Base-by-base conservation (phyloP, 805 yeast species). In the Saccharomycopsis synnaedendra region DNA sequence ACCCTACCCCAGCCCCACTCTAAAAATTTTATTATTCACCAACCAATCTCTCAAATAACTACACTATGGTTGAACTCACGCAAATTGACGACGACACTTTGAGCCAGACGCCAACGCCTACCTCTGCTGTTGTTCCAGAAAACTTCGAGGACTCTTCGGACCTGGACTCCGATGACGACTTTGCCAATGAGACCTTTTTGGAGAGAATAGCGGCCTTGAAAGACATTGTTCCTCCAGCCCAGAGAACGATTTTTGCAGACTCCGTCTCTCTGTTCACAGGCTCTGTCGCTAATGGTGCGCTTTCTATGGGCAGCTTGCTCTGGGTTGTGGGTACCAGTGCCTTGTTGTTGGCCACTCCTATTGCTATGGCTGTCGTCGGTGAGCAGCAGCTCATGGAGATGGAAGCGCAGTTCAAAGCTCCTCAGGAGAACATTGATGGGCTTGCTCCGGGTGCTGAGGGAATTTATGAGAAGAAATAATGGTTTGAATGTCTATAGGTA, bases 371-470 rank as follows among this genome's bases (percentile, higher is more conserved):
- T 46, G 85, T 93, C 58, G 73, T 93, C 59, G 80, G 88, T 52
- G 97, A 90, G 70, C 94, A 88, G 63, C 97, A 90, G 71, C 76
- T 89, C 64, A 79, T 82, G 62, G 97, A 89, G 70, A 76, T 86
- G 82, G 97, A 89, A 72, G 87, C 85, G 71, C 93, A 88, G 63
- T 80, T 87, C 74, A 78, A 82, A 50, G 69, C 83, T 60, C 90
- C 83, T 65, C 83, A 81, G 64, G 81, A 82, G 53, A 82, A 88
- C 30, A 81, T 77, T 59, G 88, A 80, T 50, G 75, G 83, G 42
- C 68, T 84, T 58, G 83, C 87, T 40, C 80, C 83, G 53, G 84
- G 85, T 53, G 73, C 80, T 39, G 77, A 51, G 27, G 44, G 36
- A 32, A 52, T 52, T 35, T 51, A 48, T 41, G 47, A 38, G 31